Percentiles rank a stretch among this genome's conserved stretches.
These are phyloP conservation scores for Exophiala alcalophila DNA, from an alignment of 2,329 filamentous ascomycete species.

Conservation along the genomic window DNA sequence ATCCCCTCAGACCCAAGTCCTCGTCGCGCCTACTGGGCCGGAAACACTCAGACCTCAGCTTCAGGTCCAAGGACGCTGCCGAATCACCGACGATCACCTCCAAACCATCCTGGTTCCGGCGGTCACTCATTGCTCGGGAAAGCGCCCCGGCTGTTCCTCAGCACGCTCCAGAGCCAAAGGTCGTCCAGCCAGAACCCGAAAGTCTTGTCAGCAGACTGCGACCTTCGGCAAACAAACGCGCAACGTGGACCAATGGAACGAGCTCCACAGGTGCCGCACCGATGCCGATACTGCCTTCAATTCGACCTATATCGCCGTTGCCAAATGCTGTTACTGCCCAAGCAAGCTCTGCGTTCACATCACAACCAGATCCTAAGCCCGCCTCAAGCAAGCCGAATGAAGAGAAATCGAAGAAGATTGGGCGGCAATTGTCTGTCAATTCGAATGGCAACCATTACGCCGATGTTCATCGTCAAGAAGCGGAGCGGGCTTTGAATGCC, in stretches of 20 bases:
- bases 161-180: conserved; percentile 39
- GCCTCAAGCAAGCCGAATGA: conserved; percentile 46
- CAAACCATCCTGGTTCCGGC: conserved; percentile 95
- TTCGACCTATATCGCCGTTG: conserved; percentile 92
- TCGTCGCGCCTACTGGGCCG: conserved; percentile 80
- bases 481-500: conserved; percentile 84
- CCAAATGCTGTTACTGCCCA: conserved; percentile 90
- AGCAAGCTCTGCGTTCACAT: conserved; percentile 64
- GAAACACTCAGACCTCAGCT: conserved; percentile 81
- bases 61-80: conserved; percentile 63
- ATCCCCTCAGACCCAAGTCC: conserved; percentile 88
- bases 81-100: conserved; percentile 61
- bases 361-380: conserved; percentile 41
- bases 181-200: conserved; percentile 41
- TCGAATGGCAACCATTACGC: conserved; percentile 92
- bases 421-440: conserved; percentile 85
- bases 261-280: conserved; percentile 70
- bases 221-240: conserved; percentile 69
- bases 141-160: conserved; percentile 59
- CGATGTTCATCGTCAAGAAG: conserved; percentile 84
- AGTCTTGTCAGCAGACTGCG: conserved; percentile 52
- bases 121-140: conserved; percentile 82
- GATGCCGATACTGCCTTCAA: conserved; percentile 93
- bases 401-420: conserved; percentile 82
- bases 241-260: conserved; percentile 85